Evolutionary conservation across 108 stramenopile species (phyloP).

Genomic region (Conticribra guillardii): DNA sequence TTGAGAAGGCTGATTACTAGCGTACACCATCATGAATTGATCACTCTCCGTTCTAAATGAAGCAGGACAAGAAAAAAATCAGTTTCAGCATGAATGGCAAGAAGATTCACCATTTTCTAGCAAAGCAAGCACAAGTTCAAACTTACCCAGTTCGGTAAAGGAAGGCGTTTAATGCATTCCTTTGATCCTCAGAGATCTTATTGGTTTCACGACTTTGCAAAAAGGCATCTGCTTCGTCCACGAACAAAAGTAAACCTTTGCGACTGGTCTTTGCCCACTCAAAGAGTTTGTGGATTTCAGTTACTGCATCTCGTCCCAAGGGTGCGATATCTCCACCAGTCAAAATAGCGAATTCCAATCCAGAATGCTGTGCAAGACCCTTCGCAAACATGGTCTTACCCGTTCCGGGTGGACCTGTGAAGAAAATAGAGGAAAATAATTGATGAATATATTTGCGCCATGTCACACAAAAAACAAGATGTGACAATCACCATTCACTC

Average conservation of each 20-base stretch:
- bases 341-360: constrained; percentile 97
- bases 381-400: constrained; percentile 99
- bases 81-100: too few relatives aligned
- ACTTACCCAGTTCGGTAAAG: constrained; percentile 90
- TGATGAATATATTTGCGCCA: neutral
- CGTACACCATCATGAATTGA: constrained; percentile 99
- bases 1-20: constrained; percentile 97
- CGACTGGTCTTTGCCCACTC: constrained; percentile 98
- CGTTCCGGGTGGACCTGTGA: constrained; percentile 92
- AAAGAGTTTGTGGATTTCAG: constrained; percentile 99
- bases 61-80: neutral
- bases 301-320: constrained; percentile 97
- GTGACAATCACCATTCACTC: constrained; percentile 6
- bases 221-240: constrained; percentile 99
- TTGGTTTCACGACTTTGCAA: constrained; percentile 91
- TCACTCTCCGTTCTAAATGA: constrained; percentile 84
- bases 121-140: neutral
- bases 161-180: constrained; percentile 99
- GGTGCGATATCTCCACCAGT: constrained; percentile 99
- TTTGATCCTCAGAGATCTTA: constrained; percentile 94
- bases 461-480: too few relatives aligned
- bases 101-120: neutral
- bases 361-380: constrained; percentile 93
- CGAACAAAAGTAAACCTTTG: constrained; percentile 94
- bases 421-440: constrained; percentile 4